These are phyloP conservation scores for Pterocarpus santalinus DNA, from an alignment of 306 rosid genomes.

Conservation along the genomic window DNA sequence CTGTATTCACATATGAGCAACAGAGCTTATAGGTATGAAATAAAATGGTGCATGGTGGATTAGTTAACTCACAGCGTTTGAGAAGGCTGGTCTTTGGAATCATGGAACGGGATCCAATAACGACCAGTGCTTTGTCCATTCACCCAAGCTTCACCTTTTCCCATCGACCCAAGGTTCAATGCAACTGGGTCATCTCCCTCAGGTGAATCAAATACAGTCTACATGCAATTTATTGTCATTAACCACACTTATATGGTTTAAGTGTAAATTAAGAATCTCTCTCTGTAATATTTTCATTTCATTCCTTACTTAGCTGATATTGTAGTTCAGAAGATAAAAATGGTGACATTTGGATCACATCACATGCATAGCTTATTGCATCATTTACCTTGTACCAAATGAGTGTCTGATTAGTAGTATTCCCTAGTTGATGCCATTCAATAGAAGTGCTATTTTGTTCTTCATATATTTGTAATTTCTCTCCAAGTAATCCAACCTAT, in stretches of 20 bases:
- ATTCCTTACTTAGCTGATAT: no score
- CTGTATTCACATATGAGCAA: neutral
- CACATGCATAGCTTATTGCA: neutral
- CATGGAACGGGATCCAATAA: constrained; percentile 64
- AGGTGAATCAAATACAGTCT: constrained; percentile 61
- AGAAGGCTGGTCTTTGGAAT: constrained; percentile 57
- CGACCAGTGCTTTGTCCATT: constrained; percentile 76
- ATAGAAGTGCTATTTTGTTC: constrained; percentile 44
- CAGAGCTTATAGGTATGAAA: neutral
- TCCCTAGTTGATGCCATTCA: constrained; percentile 54
- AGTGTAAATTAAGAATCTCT: neutral
- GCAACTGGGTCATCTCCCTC: constrained; percentile 57
- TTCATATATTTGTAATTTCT: constrained; percentile 50
- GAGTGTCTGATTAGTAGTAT: constrained; percentile 45
- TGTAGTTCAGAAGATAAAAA: no score
- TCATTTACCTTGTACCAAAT: constrained; percentile 68
- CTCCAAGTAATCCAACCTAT: constrained; percentile 69
- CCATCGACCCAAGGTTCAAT: constrained; percentile 64
- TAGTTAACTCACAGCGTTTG: constrained; percentile 57
- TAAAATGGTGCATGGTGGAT: neutral
- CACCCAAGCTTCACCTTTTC: constrained; percentile 75
- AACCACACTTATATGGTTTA: neutral
- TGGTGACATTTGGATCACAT: neutral
- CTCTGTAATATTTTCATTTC: neutral
- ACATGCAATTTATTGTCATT: neutral